Percentiles rank a stretch among this genome's conserved stretches.
phyloP scores from a whole-genome alignment of 208 protist genomes.

The Porcisia hertigi region DNA sequence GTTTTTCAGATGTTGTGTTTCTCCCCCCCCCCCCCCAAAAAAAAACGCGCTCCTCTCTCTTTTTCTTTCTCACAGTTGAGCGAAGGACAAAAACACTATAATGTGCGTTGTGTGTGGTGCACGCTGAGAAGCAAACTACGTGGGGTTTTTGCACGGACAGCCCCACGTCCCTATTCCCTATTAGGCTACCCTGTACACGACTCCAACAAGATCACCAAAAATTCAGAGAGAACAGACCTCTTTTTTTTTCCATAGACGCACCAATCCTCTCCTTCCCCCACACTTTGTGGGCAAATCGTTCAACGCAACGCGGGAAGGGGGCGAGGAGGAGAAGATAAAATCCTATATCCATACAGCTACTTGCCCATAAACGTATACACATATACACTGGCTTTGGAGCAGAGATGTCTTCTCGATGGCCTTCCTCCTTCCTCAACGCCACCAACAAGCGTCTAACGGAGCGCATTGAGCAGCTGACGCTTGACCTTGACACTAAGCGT shows the following conservation, averaged over 20 bases:
- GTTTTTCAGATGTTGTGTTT: not conserved
- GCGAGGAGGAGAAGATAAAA: not conserved
- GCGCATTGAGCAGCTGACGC: constrained; percentile 32
- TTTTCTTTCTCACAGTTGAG: not conserved
- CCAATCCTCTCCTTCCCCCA: not conserved
- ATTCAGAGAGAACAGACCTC: not conserved
- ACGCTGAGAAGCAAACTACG: not conserved
- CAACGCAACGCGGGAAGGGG: not conserved
- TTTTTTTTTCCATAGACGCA: constrained; percentile 10
- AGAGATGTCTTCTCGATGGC: constrained; percentile 53
- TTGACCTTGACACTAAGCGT: constrained; percentile 36
- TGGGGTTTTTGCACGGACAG: not conserved
- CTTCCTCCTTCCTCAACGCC: constrained; percentile 58
- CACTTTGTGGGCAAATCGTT: not conserved
- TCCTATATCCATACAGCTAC: not conserved
- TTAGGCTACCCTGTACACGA: not conserved
- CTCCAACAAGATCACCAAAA: not conserved
- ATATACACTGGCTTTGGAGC: not conserved
- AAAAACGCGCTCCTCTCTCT: not conserved
- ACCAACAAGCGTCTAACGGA: constrained; percentile 63
- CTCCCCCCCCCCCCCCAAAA: not conserved
- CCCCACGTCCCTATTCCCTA: not conserved
- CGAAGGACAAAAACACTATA: not conserved
- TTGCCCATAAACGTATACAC: constrained; percentile 16
- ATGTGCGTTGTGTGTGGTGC: not conserved